Evolutionary conservation across 305 asterid genomes (phyloP).

Genomic region (Fraxinus baroniana): DNA sequence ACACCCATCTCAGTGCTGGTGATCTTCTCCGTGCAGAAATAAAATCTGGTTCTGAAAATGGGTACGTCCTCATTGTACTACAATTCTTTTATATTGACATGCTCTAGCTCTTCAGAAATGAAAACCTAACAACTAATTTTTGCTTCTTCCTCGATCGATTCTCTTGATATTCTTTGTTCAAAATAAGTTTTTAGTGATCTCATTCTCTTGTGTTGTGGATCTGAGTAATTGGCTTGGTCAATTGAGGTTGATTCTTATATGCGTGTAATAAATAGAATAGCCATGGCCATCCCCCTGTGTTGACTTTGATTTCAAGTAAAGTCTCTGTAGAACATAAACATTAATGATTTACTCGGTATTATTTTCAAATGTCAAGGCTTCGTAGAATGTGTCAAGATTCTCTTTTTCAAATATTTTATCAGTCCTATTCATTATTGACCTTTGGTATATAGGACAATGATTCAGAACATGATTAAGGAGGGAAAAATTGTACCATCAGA

Average conservation of each 20-base stretch:
- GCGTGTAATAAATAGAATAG: not conserved
- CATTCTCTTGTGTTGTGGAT: not conserved
- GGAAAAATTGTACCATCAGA: slow-evolving; percentile 94
- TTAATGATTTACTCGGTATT: not conserved
- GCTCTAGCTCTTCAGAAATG: not conserved
- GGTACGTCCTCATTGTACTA: slow-evolving; percentile 41
- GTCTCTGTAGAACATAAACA: slow-evolving; percentile 9
- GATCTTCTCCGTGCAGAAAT: slow-evolving; percentile 92
- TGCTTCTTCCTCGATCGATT: slow-evolving; percentile 14
- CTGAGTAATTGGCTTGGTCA: not conserved
- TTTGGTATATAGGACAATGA: slow-evolving; percentile 67
- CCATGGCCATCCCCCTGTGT: not conserved
- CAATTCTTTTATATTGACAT: not conserved
- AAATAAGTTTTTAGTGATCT: not conserved
- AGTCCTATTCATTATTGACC: not conserved
- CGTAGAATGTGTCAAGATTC: not conserved
- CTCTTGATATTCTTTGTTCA: not conserved
- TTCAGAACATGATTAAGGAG: slow-evolving; percentile 90
- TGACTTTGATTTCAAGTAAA: not conserved
- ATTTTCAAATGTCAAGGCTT: not conserved
- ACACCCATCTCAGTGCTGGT: slow-evolving; percentile 92
- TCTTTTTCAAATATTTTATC: not conserved
- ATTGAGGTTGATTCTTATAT: not conserved
- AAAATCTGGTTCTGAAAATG: slow-evolving; percentile 89
- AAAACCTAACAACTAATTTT: not conserved